phyloP scores from a whole-genome alignment of 148 eudicot species.

The Rhododendron henanense region DNA sequence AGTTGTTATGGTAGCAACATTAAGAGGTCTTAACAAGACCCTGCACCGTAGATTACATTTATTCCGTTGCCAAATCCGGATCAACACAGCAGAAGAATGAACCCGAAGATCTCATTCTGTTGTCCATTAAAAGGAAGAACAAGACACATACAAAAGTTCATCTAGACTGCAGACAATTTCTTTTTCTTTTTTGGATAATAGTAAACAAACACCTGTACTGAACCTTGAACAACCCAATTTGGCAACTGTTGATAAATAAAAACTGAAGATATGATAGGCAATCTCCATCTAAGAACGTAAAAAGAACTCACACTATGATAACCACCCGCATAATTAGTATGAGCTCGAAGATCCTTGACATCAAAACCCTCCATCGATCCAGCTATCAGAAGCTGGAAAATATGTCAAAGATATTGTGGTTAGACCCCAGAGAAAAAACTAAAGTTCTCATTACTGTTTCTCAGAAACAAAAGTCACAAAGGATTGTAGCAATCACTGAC shows the following conservation, averaged over 20 bases:
- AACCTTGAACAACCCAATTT: background rate
- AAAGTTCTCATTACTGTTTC: background rate
- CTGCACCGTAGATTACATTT: background rate
- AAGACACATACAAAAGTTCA: background rate
- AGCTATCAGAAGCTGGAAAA: slow-evolving; percentile 74
- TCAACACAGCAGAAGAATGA: background rate
- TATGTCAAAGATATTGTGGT: background rate
- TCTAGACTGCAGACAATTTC: background rate
- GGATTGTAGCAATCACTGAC: background rate
- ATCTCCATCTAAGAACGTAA: background rate
- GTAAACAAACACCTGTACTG: background rate
- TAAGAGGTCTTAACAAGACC: background rate
- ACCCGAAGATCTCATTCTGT: no score
- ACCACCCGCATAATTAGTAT: slow-evolving; percentile 89
- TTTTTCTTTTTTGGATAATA: background rate
- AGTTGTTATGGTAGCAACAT: background rate
- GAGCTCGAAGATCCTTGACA: slow-evolving; percentile 66
- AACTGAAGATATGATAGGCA: background rate
- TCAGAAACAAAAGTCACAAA: background rate
- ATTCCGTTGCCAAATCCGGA: background rate
- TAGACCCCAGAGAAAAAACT: background rate
- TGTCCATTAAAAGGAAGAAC: background rate
- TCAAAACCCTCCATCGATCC: slow-evolving; percentile 87
- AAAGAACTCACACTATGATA: slow-evolving; percentile 63
- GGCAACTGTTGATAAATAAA: background rate